Base-by-base conservation (phyloP, 2,329 filamentous ascomycete genomes). In the Alternaria novae-zelandiae region DNA sequence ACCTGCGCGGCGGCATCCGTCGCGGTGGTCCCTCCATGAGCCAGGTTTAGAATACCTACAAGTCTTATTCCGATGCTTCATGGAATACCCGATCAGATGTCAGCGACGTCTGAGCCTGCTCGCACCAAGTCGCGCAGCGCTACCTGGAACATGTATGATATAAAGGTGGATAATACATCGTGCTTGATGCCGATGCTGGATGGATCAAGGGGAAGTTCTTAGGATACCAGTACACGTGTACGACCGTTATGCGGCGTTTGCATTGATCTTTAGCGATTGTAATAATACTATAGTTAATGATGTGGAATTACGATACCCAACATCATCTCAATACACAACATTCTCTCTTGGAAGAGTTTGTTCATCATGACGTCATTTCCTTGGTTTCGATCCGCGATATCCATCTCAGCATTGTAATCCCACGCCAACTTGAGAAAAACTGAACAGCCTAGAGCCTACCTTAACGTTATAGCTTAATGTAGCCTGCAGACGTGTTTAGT, bases 1-100 rank as follows among this genome's bases (percentile, higher is more conserved):
- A 81, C 69, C 73, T 80, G 49, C 84, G 88, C 44, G 81, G 84
- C 57, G 79, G 82, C 30, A 79, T 83, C 61, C 80, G 84, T 44
- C 81, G 81, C 67, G 81, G 83, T 50, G 80, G 78, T 25, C 83
- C 83, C 25, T 72, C 81, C 49, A 87, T 87, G 86, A 85, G 84
- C 78, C 85, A 87, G 77, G 86, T 87, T 64, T 87, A 86, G 74
- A 54, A 70, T 30, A 60, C 70, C 57, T 75, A 70, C 55, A 71
- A 69, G 32, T 54, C 67, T 9, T 72, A 70, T 47, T 73, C 69
- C 26, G 70, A 71, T 25, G 61, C 65, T 25, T 72, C 69, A 20
- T 77, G 72, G 73, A 77, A 74, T 23, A 74, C 74, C 10, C 64
- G 69, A 12, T 63, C 68, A 30, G 73, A 73, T 21, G 25, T 32